Base-by-base conservation (phyloP, 768 basidiomycete species). In the Sistotremastrum suecicum region DNA sequence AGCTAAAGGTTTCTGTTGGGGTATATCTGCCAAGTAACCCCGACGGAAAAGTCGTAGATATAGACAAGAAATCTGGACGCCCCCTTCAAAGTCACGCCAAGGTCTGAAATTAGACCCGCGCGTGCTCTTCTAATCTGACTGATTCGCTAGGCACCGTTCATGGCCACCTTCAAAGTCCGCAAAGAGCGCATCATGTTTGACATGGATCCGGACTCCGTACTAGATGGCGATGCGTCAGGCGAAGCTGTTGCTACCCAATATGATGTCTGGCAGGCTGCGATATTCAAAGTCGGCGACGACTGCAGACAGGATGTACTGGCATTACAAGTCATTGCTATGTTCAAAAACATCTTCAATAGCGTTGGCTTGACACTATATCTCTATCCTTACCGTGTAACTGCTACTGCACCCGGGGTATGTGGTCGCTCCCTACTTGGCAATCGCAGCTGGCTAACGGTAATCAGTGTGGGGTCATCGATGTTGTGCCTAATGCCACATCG, bases 251-350 rank as follows among this genome's bases (percentile, higher is more conserved):
- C 53, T 11, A 53, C 60, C 39, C 72, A 80, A 53, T 87, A 83
- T 57, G 90, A 97, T 50, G 81, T 92, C 40, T 97, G 89, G 92
- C 89, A 94, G 50, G 83, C 89, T 52, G 95, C 95, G 1, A 99
- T 99, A 51, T 99, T 99, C 79, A 99, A 99, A 70, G 95, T 99
- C 48, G 95, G 95, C 46, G 95, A 99, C 58, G 95, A 99, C 59
- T 99, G 95, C 61, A 78, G 95, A 38, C 95, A 99, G 61, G 95
- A 99, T 56, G 83, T 98, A n/a, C 74, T 99, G 39, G 95, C 95
- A 0, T 67, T 99, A 41, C 95, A 99, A 56, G 66, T 97, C 50
- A 98, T 99, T 50, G 95, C 95, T 4, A 98, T 98, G 91, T 97
- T 98, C 75, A 98, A 98, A 65, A 97, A 95, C 60, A 83, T 97